phyloP scores from a whole-genome alignment of 1,284 basidiomycete genomes.

The Naganishia sp. region DNA sequence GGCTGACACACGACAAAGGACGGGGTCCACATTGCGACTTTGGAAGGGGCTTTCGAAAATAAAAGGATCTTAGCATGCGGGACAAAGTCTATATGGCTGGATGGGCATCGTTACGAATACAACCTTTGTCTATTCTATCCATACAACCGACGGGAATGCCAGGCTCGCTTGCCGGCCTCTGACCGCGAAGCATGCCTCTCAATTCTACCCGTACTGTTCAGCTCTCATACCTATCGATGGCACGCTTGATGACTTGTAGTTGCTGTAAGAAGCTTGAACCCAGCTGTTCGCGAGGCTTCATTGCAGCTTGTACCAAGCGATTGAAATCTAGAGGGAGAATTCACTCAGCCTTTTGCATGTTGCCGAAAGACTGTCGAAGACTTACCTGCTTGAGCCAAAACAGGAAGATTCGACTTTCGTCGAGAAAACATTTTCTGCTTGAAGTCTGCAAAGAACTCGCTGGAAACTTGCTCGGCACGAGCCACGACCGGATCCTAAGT shows the following conservation, averaged over 20 bases:
- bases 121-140: slow-evolving; percentile 1
- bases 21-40: not conserved
- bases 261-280: slow-evolving; percentile 15
- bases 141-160: not conserved
- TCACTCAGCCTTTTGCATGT: not conserved
- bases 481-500: slow-evolving; percentile 64
- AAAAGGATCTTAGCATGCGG: no score
- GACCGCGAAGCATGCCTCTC: not conserved
- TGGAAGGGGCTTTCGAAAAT: no score
- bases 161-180: not conserved
- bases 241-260: slow-evolving; percentile 9
- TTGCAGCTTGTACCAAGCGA: slow-evolving; percentile 22
- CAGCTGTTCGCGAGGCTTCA: slow-evolving; percentile 1
- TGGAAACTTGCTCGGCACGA: slow-evolving; percentile 81
- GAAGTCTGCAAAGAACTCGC: slow-evolving; percentile 83
- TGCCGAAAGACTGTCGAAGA: not conserved
- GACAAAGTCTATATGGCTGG: not conserved
- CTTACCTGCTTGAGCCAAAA: slow-evolving; percentile 75
- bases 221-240: slow-evolving; percentile 6
- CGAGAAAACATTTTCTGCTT: slow-evolving; percentile 70
- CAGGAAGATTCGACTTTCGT: slow-evolving; percentile 66
- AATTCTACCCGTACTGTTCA: not conserved
- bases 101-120: not conserved
- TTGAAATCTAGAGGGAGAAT: slow-evolving; percentile 15
- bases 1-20: slow-evolving; percentile 19